Conservation (phyloP, 179 eudicot species). For the Sideroxylon spinosum region DNA sequence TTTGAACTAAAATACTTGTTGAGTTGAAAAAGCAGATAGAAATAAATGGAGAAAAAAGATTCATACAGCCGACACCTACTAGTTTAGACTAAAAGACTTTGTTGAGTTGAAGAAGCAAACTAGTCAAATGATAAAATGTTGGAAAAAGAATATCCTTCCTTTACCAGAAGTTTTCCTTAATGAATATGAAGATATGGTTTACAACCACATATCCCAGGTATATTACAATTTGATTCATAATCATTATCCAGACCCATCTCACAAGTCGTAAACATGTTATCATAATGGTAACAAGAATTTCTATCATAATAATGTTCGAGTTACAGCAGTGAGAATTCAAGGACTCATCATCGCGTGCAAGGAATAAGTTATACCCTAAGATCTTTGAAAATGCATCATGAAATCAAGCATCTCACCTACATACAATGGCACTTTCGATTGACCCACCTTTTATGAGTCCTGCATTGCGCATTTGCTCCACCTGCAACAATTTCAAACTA, state of each 20-base stretch:
- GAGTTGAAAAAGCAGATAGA: too few species aligned
- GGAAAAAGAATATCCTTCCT: too few species aligned
- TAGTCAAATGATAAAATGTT: too few species aligned
- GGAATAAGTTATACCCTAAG: not conserved
- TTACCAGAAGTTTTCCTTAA: too few species aligned
- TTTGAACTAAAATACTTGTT: too few species aligned
- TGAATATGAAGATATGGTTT: not conserved
- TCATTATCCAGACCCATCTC: not conserved
- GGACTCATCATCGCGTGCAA: not conserved
- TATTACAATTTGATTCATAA: not conserved
- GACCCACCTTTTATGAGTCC: conserved; percentile 96
- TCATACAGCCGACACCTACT: too few species aligned
- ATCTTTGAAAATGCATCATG: not conserved
- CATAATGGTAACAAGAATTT: not conserved
- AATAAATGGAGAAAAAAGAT: too few species aligned
- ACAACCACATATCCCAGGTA: not conserved
- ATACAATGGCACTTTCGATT: conserved; percentile 76
- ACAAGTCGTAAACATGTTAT: too few species aligned
- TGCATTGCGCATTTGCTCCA: conserved; percentile 59
- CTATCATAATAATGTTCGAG: not conserved
- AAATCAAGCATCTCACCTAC: conserved; percentile 51
- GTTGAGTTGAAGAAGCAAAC: too few species aligned
- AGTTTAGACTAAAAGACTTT: too few species aligned
- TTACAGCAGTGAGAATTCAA: not conserved
- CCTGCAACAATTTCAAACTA: conserved; percentile 41